Base-by-base conservation (phyloP, 2,329 filamentous ascomycete genomes). In the Nemania bipapillata region DNA sequence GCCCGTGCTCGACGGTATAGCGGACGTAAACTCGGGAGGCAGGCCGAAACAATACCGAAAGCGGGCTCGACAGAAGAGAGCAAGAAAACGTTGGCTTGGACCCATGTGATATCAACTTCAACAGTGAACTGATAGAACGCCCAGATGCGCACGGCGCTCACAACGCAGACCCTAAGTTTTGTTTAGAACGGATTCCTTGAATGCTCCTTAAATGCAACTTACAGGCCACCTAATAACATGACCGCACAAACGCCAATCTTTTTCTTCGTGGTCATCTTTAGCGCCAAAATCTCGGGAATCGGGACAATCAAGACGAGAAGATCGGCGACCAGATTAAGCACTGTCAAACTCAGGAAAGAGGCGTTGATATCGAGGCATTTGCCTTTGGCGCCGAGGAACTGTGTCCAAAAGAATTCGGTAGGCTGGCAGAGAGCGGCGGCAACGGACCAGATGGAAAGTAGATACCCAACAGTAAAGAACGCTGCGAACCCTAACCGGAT, bases 11-110 rank as follows among this genome's bases (percentile, higher is more conserved):
- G 68, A 30, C 81, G 64, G 77, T 79, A 71, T 7, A 79, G 67
- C 0, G 78, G 78, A 9, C 74, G 76, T 22, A 79, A 69, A 52
- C 75, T 78, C 22, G 79, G 79, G 15, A 81, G 74, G 56, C 79
- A 80, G 15, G 78, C 79, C 30, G 77, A 79, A 11, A 81, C 73
- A 58, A 81, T 79, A n/a, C 77, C 79, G 11, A 79, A 73, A 22
- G 75, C 77, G 8, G 78, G 75, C 66, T 80, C 79, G 30, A 80
- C 70, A 40, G 73, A 76, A 7, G 78, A 79, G 74, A 79, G 78
- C 7, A 78, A 72, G 66, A 79, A 79, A 22, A 76, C 74, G 22
- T 75, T 68, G 47, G 72, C 74, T 54, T 77, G 71, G 17, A 72
- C 72, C 75, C 75, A 79, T 3, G 76, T 76, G 15, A 79, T 26